Base-by-base conservation (phyloP, 352 stramenopile genomes). In the Blastocystis sp. region DNA sequence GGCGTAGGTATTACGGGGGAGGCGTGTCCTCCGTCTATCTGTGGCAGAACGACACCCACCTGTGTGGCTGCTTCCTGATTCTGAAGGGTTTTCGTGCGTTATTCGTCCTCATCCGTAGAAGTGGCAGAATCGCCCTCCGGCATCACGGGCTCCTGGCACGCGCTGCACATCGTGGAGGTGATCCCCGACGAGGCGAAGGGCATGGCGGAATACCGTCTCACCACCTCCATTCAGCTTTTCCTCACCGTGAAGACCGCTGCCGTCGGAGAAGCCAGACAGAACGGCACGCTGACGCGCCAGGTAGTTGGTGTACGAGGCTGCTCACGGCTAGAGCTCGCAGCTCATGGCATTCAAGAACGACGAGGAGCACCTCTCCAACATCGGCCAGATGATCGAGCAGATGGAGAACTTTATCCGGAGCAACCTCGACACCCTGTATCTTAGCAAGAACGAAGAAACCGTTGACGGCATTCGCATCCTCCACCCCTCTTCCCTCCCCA, bases 351-450 rank as follows among this genome's bases (percentile, higher is more conserved):
- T 60, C 60, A 19, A 17, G 24, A 87, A 7, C 2, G 76, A 87
- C 14, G 59, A 71, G 17, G 64, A 76, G 17, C 76, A 87, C 42
- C 40, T 87, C 17, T 42, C 38, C 38, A 87, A 87, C n/a, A 57
- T 87, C 14, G 76, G 76, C 28, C 76, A 87, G 43, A 87, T 87
- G 76, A 87, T 87, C 48, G 76, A 87, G n/a, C 40, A 87, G 45
- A 87, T 87, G 61, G 76, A 87, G 24, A 87, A 87, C 64, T 76
- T 76, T 1, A 40, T 87, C 10, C 76, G 76, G 2, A 76, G 61
- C 17, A 76, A 87, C 40, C 38, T 87, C 17, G 76, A 87, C 74
- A 87, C 60, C 14, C 48, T 87, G 64, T 87, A 87, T 52, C 42
- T 87, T 38, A 87, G 76, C n/a, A 87, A 76, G 42, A 87, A 76